A percentile compares a stretch with the other conserved stretches of the same genome.
phyloP scores from a whole-genome alignment of 495 filamentous ascomycete species.

The Penicillium ucsense region DNA sequence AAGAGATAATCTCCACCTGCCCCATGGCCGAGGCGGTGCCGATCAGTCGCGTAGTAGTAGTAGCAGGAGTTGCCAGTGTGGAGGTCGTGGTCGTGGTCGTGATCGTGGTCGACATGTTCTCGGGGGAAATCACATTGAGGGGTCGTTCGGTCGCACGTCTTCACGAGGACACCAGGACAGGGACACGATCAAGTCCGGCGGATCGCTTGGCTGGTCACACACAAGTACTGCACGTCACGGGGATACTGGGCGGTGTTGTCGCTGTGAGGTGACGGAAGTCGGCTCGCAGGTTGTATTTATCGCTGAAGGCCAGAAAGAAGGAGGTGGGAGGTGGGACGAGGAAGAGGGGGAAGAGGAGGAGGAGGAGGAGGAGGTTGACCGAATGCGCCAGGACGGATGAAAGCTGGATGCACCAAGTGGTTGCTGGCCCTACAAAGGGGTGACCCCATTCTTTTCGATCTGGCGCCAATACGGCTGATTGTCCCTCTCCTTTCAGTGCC shows the following conservation, averaged over 20 bases:
- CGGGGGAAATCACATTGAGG: slow-evolving; percentile 1
- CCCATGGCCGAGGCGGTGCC: slow-evolving; percentile 25
- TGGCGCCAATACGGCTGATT: slow-evolving; percentile 12
- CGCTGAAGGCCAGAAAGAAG: too few relatives aligned
- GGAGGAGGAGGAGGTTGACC: too few relatives aligned
- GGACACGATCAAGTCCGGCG: neutral
- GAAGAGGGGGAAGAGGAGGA: too few relatives aligned
- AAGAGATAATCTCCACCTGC: slow-evolving; percentile 15
- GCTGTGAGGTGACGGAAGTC: too few relatives aligned
- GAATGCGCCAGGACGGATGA: too few relatives aligned
- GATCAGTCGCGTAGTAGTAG: slow-evolving; percentile 8
- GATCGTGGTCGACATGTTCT: slow-evolving; percentile 25
- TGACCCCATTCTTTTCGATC: slow-evolving; percentile 8
- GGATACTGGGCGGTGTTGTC: too few relatives aligned
- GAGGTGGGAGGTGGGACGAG: too few relatives aligned
- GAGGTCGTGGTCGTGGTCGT: slow-evolving; percentile 18
- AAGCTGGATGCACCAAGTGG: too few relatives aligned
- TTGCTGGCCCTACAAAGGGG: slow-evolving; percentile 10
- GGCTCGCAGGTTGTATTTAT: too few relatives aligned
- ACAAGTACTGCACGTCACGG: too few relatives aligned
- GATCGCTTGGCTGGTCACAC: too few relatives aligned
- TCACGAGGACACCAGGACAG: neutral
- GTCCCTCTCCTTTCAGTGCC: neutral
- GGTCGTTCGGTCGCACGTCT: slow-evolving; percentile 9
- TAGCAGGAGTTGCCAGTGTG: too few relatives aligned